Percentiles rank a stretch among this genome's conserved stretches.
phyloP scores from a whole-genome alignment of 2,329 filamentous ascomycete species.

The Aspergillus brunneoviolaceus region DNA sequence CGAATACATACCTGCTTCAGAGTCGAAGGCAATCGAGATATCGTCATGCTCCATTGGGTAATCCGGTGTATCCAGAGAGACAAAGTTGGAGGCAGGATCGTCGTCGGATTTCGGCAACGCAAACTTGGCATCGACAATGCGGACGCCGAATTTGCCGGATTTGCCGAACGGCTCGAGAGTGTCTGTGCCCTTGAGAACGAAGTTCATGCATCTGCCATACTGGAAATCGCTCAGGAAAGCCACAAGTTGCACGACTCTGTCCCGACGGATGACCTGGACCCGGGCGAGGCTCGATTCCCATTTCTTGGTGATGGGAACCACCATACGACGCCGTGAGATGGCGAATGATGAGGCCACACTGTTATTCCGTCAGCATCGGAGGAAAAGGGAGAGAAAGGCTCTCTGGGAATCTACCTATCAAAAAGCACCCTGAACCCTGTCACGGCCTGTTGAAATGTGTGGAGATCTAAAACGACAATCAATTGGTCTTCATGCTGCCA shows the following conservation, averaged over 20 bases:
- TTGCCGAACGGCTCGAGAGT: constrained; percentile 69
- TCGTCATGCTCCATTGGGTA: constrained; percentile 92
- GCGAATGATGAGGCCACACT: constrained; percentile 70
- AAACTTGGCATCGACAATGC: constrained; percentile 88
- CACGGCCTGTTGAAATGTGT: constrained; percentile 74
- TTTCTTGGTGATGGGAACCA: constrained; percentile 91
- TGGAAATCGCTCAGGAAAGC: constrained; percentile 87
- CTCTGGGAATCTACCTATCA: constrained; percentile 51
- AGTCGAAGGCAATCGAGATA: constrained; percentile 81
- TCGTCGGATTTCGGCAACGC: constrained; percentile 65
- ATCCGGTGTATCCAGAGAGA: constrained; percentile 83
- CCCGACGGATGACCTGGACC: constrained; percentile 75
- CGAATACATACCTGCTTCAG: constrained; percentile 64
- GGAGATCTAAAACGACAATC: constrained; percentile 57
- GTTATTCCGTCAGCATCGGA: not conserved
- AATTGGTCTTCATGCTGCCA: constrained; percentile 10
- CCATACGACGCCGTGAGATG: constrained; percentile 81
- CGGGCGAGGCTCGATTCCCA: constrained; percentile 82
- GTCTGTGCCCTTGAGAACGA: constrained; percentile 80
- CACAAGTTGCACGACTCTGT: constrained; percentile 72
- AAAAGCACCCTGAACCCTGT: constrained; percentile 78
- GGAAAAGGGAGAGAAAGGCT: not conserved
- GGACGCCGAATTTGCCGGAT: constrained; percentile 68
- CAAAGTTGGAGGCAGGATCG: constrained; percentile 64
- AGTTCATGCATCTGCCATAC: constrained; percentile 86